phyloP scores from a whole-genome alignment of 192 early-diverging fungal genomes.

The Rhizoclosmatium globosum region DNA sequence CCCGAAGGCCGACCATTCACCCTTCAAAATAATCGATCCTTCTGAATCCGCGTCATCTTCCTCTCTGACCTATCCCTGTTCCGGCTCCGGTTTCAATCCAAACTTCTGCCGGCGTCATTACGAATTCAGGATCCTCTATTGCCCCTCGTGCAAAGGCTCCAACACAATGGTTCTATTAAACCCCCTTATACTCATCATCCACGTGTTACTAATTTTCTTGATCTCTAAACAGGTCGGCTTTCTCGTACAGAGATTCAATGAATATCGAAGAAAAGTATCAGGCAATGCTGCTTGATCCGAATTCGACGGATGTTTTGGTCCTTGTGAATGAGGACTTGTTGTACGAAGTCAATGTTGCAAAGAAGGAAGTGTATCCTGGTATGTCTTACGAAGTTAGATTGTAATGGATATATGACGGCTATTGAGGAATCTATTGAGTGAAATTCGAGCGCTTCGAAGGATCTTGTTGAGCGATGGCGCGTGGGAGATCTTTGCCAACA shows the following conservation, averaged over 20 bases:
- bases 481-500: background rate
- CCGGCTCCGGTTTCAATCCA: conserved; percentile 12
- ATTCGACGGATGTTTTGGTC: conserved; percentile 43
- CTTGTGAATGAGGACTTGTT: conserved; percentile 81
- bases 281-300: background rate
- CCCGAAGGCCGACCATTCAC: conserved; percentile 55
- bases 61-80: background rate
- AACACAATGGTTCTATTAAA: conserved; percentile 21
- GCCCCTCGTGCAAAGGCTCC: conserved; percentile 35
- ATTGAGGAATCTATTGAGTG: no score
- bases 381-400: background rate
- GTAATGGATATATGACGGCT: background rate
- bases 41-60: background rate
- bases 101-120: conserved; percentile 6
- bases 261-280: conserved; percentile 48
- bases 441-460: no score
- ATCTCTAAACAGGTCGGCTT: conserved; percentile 41
- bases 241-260: conserved; percentile 50
- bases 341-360: conserved; percentile 80
- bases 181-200: background rate
- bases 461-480: background rate
- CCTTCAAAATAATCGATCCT: conserved; percentile 42
- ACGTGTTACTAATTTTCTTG: background rate
- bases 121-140: background rate
- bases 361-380: conserved; percentile 70